A percentile compares a stretch with the other conserved stretches of the same genome.
Evolutionary conservation across 208 protist species (phyloP).

Genomic region (Acanthamoeba lugdunensis): DNA sequence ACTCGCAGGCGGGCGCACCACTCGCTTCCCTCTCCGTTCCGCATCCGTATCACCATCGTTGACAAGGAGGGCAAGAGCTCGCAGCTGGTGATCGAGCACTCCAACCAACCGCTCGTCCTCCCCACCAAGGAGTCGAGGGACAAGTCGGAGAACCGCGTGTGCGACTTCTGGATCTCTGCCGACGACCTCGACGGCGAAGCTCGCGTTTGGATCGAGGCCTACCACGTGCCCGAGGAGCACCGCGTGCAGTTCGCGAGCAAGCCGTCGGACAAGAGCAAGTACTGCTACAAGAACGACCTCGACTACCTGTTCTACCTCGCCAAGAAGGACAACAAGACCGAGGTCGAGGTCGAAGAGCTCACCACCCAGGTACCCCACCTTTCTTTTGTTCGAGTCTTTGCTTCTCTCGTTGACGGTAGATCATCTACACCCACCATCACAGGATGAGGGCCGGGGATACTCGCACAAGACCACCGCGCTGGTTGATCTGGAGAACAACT

Average conservation of each 20-base stretch:
- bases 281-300: conserved; percentile 4
- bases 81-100: conserved; percentile 3
- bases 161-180: not conserved
- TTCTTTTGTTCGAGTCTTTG: not conserved
- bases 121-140: conserved; percentile 46
- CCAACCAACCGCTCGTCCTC: conserved; percentile 12
- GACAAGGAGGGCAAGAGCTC: conserved; percentile 29
- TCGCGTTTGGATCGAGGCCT: conserved; percentile 20
- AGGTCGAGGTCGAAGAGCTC: conserved; percentile 16
- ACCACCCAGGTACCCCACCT: not conserved
- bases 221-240: not conserved
- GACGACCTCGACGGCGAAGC: not conserved
- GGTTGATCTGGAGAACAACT: conserved; percentile 50
- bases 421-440: not conserved
- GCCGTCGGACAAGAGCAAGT: conserved; percentile 4
- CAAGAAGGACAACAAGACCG: conserved; percentile 6
- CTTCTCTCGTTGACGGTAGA: not conserved
- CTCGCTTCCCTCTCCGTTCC: conserved; percentile 1
- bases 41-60: conserved; percentile 6
- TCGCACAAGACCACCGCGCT: not conserved
- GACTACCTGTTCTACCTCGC: conserved; percentile 20
- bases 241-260: conserved; percentile 16
- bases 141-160: not conserved
- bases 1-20: not conserved
- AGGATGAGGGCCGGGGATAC: not conserved